Percentiles rank a stretch among this genome's conserved stretches.
Evolutionary conservation across 2,329 filamentous ascomycete species (phyloP).

Genomic region (Botrytis pseudocinerea): DNA sequence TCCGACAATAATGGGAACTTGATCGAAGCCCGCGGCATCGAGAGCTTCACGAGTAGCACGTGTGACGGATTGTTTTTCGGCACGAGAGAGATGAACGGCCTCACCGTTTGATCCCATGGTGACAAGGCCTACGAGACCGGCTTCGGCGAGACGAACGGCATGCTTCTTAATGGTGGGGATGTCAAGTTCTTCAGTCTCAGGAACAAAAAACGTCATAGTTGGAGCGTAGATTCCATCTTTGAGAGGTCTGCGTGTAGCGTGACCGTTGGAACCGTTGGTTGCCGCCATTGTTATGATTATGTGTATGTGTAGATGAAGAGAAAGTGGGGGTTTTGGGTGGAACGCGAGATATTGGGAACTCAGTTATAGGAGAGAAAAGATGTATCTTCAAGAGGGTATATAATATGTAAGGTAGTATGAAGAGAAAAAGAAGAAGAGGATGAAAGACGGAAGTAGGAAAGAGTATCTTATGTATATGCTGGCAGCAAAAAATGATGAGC

Average conservation of each 20-base stretch:
- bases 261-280: conserved; percentile 21
- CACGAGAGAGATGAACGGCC: conserved; percentile 77
- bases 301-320: neutral
- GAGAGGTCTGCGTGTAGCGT: conserved; percentile 54
- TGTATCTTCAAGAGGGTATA: neutral
- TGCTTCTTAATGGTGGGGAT: conserved; percentile 77
- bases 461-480: conserved; percentile 18
- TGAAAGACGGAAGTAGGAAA: neutral
- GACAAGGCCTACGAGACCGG: conserved; percentile 78
- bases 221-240: conserved; percentile 84
- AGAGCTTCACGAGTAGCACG: conserved; percentile 78
- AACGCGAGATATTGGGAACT: neutral
- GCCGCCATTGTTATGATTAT: conserved; percentile 24
- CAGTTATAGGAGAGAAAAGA: neutral
- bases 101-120: conserved; percentile 91
- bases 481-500: neutral
- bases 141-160: conserved; percentile 72
- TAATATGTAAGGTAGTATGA: neutral
- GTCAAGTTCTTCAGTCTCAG: conserved; percentile 81
- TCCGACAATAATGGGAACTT: conserved; percentile 79
- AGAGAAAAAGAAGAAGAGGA: neutral
- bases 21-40: conserved; percentile 73
- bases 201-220: conserved; percentile 88
- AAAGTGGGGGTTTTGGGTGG: neutral
- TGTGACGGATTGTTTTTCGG: conserved; percentile 75